Conservation (phyloP, 192 early-diverging fungal species). For the Coemansia biformis region DNA sequence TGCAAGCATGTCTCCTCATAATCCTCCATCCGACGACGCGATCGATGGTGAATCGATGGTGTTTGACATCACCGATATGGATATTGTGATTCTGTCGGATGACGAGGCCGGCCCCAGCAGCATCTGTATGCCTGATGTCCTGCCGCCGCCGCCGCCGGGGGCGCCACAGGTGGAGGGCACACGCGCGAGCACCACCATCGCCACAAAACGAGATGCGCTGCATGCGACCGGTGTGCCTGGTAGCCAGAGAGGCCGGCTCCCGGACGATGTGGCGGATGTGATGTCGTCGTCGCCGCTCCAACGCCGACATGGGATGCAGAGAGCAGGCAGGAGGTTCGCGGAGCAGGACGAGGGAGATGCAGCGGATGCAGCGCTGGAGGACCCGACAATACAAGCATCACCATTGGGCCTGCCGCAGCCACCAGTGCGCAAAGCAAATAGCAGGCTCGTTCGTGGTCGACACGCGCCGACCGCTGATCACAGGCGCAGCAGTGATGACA, state of each 20-base stretch:
- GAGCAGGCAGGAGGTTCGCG: too few species aligned
- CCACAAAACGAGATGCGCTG: background rate
- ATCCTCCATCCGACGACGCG: too few species aligned
- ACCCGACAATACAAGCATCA: too few species aligned
- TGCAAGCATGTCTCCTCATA: too few species aligned
- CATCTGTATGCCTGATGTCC: background rate
- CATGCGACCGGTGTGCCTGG: background rate
- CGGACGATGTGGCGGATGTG: background rate
- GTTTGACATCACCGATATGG: constrained; percentile 22
- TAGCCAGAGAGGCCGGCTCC: too few species aligned
- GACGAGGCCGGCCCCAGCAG: constrained; percentile 5
- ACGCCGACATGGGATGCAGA: background rate
- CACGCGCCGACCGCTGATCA: background rate
- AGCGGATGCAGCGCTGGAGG: too few species aligned
- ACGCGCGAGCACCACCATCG: background rate
- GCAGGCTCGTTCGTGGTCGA: background rate
- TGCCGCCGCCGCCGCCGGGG: too few species aligned
- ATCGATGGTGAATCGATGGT: constrained; percentile 18
- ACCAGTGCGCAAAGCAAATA: background rate
- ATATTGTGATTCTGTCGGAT: constrained; percentile 30
- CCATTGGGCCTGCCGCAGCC: too few species aligned
- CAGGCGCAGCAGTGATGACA: too few species aligned
- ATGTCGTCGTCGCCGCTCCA: constrained; percentile 14
- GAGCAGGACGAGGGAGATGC: too few species aligned
- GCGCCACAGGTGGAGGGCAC: too few species aligned